Conservation (phyloP, 495 filamentous ascomycete genomes). For the Jackrogersella minutella region DNA sequence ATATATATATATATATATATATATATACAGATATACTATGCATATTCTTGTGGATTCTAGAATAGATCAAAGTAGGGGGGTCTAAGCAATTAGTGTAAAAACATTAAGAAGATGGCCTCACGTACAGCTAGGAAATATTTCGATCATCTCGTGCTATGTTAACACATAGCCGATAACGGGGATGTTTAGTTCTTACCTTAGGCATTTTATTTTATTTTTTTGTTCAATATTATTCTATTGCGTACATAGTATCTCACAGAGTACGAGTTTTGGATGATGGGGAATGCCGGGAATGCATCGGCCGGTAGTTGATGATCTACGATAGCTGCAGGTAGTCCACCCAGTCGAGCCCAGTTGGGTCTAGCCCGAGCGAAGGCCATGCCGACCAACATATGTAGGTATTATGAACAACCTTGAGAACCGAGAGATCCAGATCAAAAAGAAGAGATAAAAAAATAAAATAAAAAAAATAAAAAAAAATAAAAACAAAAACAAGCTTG, state of each 20-base stretch:
- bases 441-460: too few relatives aligned
- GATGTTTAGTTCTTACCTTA: neutral
- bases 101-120: neutral
- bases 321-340: slow-evolving; percentile 11
- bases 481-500: slow-evolving; percentile 15
- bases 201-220: too few relatives aligned
- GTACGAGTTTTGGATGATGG: slow-evolving; percentile 24
- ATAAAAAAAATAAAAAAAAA: neutral
- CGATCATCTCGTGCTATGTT: slow-evolving; percentile 8
- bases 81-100: neutral
- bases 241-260: too few relatives aligned
- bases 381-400: slow-evolving; percentile 8
- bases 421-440: slow-evolving; percentile 13
- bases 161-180: slow-evolving; percentile 28
- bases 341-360: neutral
- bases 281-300: slow-evolving; percentile 35
- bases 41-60: too few relatives aligned
- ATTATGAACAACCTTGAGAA: neutral
- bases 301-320: slow-evolving; percentile 43
- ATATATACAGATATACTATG: too few relatives aligned
- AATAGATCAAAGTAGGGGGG: neutral
- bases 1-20: too few relatives aligned
- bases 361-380: slow-evolving; percentile 17
- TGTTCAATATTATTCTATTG: too few relatives aligned
- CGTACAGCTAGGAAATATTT: neutral